Evolutionary conservation across 106 monocot genomes (phyloP).

Genomic region (Acorus calamus): DNA sequence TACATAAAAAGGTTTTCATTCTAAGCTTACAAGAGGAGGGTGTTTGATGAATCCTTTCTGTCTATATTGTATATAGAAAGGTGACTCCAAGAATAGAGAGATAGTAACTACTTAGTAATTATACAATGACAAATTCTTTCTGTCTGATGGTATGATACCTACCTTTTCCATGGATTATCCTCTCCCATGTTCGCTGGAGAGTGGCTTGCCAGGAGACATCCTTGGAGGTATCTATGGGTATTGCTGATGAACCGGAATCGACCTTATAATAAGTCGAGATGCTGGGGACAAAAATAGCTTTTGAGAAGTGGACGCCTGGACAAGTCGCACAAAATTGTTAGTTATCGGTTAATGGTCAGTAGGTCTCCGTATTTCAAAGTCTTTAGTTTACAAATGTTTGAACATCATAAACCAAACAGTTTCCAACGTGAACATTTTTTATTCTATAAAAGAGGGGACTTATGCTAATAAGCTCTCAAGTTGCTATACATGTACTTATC

Average conservation of each 20-base stretch:
- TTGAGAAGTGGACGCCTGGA: conserved; percentile 65
- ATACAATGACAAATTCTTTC: no score
- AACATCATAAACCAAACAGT: background rate
- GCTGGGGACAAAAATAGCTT: conserved; percentile 74
- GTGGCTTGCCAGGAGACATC: conserved; percentile 70
- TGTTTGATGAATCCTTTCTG: conserved; percentile 15
- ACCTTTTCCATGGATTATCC: conserved; percentile 46
- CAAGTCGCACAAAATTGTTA: background rate
- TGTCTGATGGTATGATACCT: background rate
- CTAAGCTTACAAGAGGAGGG: no score
- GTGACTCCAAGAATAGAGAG: no score
- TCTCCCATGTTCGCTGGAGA: conserved; percentile 68
- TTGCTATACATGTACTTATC: no score
- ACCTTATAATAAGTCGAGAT: conserved; percentile 45
- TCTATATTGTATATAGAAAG: no score
- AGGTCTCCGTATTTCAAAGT: no score
- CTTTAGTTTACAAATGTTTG: no score
- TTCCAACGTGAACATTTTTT: background rate
- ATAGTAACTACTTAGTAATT: no score
- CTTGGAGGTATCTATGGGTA: conserved; percentile 23
- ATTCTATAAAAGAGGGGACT: no score
- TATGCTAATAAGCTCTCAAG: no score
- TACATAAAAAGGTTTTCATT: no score
- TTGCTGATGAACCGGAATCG: conserved; percentile 31
- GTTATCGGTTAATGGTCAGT: no score